Conservation (phyloP, 352 stramenopile species). For the Globisporangium spinosum region DNA sequence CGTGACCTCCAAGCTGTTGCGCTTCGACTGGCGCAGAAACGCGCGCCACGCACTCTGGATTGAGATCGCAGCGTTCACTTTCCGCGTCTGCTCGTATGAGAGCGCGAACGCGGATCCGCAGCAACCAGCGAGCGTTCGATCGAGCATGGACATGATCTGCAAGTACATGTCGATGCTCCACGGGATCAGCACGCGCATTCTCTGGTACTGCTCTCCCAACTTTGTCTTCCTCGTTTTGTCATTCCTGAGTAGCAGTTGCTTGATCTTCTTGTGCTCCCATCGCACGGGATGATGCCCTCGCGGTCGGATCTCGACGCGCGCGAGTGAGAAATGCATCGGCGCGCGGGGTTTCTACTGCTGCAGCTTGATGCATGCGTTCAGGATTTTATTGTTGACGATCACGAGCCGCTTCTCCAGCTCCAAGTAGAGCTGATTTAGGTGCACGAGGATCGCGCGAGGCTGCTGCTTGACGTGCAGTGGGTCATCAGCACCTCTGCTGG, state of each 20-base stretch:
- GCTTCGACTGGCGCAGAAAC: conserved; percentile 29
- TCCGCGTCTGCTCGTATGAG: conserved; percentile 48
- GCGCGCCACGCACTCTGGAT: conserved; percentile 65
- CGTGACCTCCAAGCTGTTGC: conserved; percentile 46
- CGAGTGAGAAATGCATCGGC: conserved; percentile 29
- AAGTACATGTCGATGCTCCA: conserved; percentile 82
- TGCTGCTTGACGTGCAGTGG: conserved; percentile 15
- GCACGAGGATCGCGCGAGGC: conserved; percentile 40
- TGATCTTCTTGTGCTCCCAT: conserved; percentile 39
- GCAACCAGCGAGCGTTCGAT: conserved; percentile 15
- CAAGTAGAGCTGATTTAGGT: conserved; percentile 39
- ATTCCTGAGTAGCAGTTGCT: not conserved
- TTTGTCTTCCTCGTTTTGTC: not conserved
- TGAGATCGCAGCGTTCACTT: conserved; percentile 35
- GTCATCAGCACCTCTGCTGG: not conserved
- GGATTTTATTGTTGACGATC: conserved; percentile 62
- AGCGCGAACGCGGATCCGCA: conserved; percentile 39
- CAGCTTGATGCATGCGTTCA: conserved; percentile 46
- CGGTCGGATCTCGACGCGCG: conserved; percentile 29
- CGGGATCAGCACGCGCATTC: conserved; percentile 62
- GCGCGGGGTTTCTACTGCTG: conserved; percentile 19
- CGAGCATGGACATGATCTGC: conserved; percentile 48
- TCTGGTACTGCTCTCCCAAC: conserved; percentile 25
- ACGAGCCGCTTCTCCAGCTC: conserved; percentile 53
- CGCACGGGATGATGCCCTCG: conserved; percentile 42